A percentile compares a stretch with the other conserved stretches of the same genome.
phyloP scores from a whole-genome alignment of 2,329 filamentous ascomycete species.

The Tolypocladium tundrense region DNA sequence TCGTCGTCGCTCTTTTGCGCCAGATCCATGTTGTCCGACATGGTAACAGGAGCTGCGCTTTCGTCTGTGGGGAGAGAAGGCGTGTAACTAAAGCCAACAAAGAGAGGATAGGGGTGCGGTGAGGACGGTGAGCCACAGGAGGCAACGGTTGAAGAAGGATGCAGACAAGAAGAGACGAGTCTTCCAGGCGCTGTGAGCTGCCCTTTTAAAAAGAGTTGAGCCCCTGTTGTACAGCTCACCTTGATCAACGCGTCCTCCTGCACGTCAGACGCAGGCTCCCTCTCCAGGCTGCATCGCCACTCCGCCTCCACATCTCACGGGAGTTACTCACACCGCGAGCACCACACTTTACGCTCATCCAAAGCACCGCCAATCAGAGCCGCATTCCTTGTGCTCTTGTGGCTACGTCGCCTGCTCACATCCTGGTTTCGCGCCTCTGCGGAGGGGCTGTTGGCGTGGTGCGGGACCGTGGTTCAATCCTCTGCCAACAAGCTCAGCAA shows the following conservation, averaged over 20 bases:
- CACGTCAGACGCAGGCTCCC: neutral
- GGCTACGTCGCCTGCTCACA: neutral
- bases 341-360: neutral
- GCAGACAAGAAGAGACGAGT: neutral
- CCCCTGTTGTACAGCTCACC: neutral
- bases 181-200: too few species aligned
- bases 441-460: too few species aligned
- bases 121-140: neutral
- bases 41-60: neutral
- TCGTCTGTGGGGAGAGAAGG: too few species aligned
- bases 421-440: neutral
- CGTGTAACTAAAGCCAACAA: neutral
- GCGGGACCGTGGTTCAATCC: too few species aligned
- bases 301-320: neutral
- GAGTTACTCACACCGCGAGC: neutral
- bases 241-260: neutral
- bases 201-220: neutral
- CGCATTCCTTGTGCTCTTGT: neutral
- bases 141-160: neutral
- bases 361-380: neutral
- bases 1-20: constrained; percentile 1
- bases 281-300: neutral
- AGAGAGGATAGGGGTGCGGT: neutral
- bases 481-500: neutral
- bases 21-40: neutral